These are phyloP conservation scores for Chlamydomonas asymmetrica DNA, from an alignment of 139 green algal genomes.

Conservation along the genomic window DNA sequence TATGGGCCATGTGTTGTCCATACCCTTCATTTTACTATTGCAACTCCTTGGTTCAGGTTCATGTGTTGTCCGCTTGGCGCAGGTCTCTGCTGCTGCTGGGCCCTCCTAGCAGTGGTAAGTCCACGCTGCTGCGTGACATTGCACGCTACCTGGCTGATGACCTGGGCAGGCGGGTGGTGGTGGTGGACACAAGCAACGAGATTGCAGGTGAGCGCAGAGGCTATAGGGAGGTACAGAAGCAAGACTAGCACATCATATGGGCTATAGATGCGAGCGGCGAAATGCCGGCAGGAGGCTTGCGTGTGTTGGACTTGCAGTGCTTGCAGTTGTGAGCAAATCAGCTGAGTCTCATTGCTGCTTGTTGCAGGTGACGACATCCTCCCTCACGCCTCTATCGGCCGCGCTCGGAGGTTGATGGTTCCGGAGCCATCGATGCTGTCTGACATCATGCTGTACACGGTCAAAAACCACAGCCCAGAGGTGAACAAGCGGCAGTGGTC, in stretches of 20 bases:
- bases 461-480: conserved; percentile 63
- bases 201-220: conserved; percentile 51
- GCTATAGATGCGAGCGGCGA: too few relatives aligned
- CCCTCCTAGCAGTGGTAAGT: conserved; percentile 49
- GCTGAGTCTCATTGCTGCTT: too few relatives aligned
- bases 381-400: conserved; percentile 58
- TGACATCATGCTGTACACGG: conserved; percentile 44
- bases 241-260: too few relatives aligned
- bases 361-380: conserved; percentile 54
- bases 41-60: too few relatives aligned
- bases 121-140: conserved; percentile 56
- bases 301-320: too few relatives aligned
- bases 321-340: too few relatives aligned
- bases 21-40: too few relatives aligned
- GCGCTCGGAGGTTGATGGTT: conserved; percentile 47
- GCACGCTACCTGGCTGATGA: conserved; percentile 37
- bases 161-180: conserved; percentile 40
- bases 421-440: conserved; percentile 20
- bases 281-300: too few relatives aligned
- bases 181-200: conserved; percentile 63
- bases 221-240: too few relatives aligned
- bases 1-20: too few relatives aligned
- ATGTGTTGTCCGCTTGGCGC: too few relatives aligned
- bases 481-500: too few relatives aligned
- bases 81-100: conserved; percentile 34